Evolutionary conservation across 2,329 filamentous ascomycete species (phyloP).

Genomic region (Trichophyton benhamiae): DNA sequence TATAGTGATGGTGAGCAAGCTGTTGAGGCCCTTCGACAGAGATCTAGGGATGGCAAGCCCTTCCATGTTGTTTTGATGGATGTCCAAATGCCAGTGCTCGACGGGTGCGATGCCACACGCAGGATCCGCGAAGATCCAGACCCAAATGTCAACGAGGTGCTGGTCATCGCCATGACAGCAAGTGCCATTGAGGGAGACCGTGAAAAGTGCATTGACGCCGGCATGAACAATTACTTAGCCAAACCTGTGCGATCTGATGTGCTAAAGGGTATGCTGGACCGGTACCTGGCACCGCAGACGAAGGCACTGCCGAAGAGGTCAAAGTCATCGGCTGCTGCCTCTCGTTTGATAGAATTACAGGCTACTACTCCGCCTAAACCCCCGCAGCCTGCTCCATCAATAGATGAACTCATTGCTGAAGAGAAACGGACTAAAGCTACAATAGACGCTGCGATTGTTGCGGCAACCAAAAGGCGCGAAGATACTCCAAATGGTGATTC

Average conservation of each 20-base stretch:
- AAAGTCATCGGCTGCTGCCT: not conserved
- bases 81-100: constrained; percentile 87
- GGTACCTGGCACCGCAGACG: constrained; percentile 45
- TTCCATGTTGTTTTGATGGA: constrained; percentile 94
- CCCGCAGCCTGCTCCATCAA: not conserved
- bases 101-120: constrained; percentile 84
- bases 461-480: not conserved
- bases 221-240: constrained; percentile 95
- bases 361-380: not conserved
- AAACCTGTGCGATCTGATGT: constrained; percentile 88
- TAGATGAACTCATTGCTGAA: not conserved
- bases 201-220: constrained; percentile 87
- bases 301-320: constrained; percentile 11
- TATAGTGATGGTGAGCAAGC: constrained; percentile 84
- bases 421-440: not conserved
- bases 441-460: not conserved
- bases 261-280: constrained; percentile 68
- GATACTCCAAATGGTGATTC: not conserved
- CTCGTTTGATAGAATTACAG: not conserved
- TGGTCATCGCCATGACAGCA: constrained; percentile 97
- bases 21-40: constrained; percentile 67
- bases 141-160: constrained; percentile 62
- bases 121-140: constrained; percentile 65
- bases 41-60: constrained; percentile 57
- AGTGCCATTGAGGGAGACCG: constrained; percentile 87